Evolutionary conservation across 164 flowering plant genomes (phyloP).

Genomic region (Sedum album): DNA sequence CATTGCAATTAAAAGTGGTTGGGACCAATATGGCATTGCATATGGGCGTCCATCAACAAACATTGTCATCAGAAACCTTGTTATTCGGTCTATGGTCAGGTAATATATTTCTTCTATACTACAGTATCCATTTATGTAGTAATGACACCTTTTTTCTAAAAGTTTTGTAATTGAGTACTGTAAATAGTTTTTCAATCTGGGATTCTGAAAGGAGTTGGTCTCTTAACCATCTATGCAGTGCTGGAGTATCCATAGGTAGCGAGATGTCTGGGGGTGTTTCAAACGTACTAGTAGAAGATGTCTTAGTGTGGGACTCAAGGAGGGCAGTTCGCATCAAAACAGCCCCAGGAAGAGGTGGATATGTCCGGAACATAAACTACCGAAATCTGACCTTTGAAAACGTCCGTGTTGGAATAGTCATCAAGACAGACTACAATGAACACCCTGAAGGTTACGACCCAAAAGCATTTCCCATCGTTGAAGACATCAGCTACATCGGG

Average conservation of each 20-base stretch:
- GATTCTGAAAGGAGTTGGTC: not conserved
- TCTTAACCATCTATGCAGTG: conserved; percentile 37
- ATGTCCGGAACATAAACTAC: conserved; percentile 60
- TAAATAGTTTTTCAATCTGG: not conserved
- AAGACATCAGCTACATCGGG: conserved; percentile 54
- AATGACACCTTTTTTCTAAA: not conserved
- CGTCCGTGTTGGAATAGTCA: conserved; percentile 82
- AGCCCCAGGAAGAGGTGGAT: conserved; percentile 80
- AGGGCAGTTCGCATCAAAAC: conserved; percentile 90
- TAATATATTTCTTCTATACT: conserved; percentile 17
- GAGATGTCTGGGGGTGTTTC: conserved; percentile 99
- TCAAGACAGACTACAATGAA: conserved; percentile 89
- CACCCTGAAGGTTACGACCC: conserved; percentile 80
- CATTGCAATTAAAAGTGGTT: conserved; percentile 98
- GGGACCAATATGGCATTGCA: conserved; percentile 95
- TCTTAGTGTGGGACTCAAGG: conserved; percentile 72
- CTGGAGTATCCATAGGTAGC: conserved; percentile 94
- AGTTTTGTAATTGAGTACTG: not conserved
- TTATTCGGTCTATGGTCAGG: conserved; percentile 86
- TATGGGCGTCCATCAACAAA: conserved; percentile 77
- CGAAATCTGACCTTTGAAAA: conserved; percentile 67
- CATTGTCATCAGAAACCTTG: conserved; percentile 75
- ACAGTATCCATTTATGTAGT: not conserved
- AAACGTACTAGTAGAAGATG: conserved; percentile 69
- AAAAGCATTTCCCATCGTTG: conserved; percentile 54